Evolutionary conservation across 305 asterid genomes (phyloP).

Genomic region (Petunia hybrid): DNA sequence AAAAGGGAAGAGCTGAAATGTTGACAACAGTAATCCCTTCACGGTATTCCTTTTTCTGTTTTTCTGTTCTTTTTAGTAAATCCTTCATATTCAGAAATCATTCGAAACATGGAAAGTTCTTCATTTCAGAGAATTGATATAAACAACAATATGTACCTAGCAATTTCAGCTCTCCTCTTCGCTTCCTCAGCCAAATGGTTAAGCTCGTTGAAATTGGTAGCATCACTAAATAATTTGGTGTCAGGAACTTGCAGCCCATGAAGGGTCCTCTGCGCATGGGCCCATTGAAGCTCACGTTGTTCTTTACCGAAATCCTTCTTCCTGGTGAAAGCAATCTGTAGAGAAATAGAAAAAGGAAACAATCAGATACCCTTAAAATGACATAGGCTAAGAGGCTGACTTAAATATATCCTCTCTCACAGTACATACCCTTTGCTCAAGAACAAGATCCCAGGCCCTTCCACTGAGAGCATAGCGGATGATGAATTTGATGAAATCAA

Average conservation of each 20-base stretch:
- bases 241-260: slow-evolving; percentile 96
- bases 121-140: too few species aligned
- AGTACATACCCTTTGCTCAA: slow-evolving; percentile 77
- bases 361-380: neutral
- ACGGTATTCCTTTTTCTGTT: neutral
- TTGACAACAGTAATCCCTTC: neutral
- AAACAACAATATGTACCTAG: slow-evolving; percentile 56
- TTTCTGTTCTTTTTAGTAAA: neutral
- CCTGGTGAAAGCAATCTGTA: slow-evolving; percentile 93
- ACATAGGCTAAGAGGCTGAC: neutral
- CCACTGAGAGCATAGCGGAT: slow-evolving; percentile 88
- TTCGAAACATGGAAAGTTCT: neutral
- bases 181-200: slow-evolving; percentile 99
- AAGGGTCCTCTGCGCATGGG: slow-evolving; percentile 94
- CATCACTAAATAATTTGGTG: slow-evolving; percentile 77
- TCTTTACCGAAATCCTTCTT: slow-evolving; percentile 93
- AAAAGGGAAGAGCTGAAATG: neutral
- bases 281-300: slow-evolving; percentile 95
- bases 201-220: slow-evolving; percentile 80
- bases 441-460: slow-evolving; percentile 96
- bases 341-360: neutral
- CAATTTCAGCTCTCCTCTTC: slow-evolving; percentile 92
- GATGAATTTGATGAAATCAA: slow-evolving; percentile 81
- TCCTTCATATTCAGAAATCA: neutral
- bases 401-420: neutral